phyloP scores from a whole-genome alignment of 1,284 basidiomycete genomes.

The Phaffia rhodozyma region DNA sequence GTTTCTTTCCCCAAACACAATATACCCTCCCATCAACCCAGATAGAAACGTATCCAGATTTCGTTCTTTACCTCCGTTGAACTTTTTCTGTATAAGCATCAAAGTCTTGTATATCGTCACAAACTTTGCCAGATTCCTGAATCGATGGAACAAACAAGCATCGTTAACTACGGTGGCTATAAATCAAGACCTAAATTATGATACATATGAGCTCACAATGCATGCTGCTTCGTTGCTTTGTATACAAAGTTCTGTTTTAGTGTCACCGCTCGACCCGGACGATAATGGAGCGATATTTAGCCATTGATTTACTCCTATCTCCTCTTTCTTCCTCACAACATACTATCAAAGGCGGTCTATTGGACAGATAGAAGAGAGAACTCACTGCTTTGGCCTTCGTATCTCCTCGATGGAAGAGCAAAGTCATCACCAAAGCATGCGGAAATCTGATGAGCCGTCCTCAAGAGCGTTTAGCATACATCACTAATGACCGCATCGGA shows the following conservation, averaged over 20 bases:
- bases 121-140: slow-evolving; percentile 72
- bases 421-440: slow-evolving; percentile 98
- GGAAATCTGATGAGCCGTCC: slow-evolving; percentile 45
- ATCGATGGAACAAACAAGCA: slow-evolving; percentile 51
- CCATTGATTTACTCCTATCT: neutral
- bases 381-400: neutral
- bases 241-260: slow-evolving; percentile 47
- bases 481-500: neutral
- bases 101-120: slow-evolving; percentile 85
- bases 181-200: neutral
- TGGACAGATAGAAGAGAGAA: too few species aligned
- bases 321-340: too few species aligned
- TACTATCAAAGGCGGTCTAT: too few species aligned
- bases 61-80: slow-evolving; percentile 69
- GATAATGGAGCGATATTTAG: neutral
- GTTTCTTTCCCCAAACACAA: slow-evolving; percentile 85
- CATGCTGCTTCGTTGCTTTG: slow-evolving; percentile 59
- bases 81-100: slow-evolving; percentile 64
- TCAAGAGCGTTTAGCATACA: neutral
- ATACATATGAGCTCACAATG: slow-evolving; percentile 10
- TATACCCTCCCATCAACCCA: slow-evolving; percentile 80
- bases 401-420: slow-evolving; percentile 50
- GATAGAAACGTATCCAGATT: slow-evolving; percentile 81
- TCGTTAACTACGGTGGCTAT: neutral
- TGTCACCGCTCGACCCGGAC: slow-evolving; percentile 5